These are phyloP conservation scores for Rhododendron ovatum DNA, from an alignment of 148 eudicot species.

Conservation along the genomic window DNA sequence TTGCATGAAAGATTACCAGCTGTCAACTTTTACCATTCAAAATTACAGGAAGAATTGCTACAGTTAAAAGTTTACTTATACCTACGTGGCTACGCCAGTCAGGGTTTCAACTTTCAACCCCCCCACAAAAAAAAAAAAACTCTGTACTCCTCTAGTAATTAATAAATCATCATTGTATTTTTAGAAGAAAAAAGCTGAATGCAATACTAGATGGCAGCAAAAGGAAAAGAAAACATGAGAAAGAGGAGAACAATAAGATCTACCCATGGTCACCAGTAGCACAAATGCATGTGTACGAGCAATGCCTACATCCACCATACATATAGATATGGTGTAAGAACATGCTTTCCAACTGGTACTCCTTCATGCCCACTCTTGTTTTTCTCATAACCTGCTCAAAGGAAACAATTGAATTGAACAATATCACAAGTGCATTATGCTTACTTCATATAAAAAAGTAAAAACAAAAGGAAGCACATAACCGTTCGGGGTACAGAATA, in stretches of 20 bases:
- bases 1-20: constrained; percentile 16
- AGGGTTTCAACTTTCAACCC: background rate
- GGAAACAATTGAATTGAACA: constrained; percentile 4
- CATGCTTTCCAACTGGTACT: constrained; percentile 91
- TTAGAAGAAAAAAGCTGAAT: background rate
- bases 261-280: constrained; percentile 93
- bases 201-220: background rate
- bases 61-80: background rate
- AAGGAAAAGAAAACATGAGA: background rate
- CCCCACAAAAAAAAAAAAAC: background rate
- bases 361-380: constrained; percentile 81
- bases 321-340: constrained; percentile 88
- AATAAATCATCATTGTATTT: background rate
- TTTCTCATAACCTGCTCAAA: constrained; percentile 76
- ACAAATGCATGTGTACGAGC: constrained; percentile 97
- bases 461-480: background rate
- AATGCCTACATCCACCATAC: constrained; percentile 96
- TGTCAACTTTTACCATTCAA: background rate
- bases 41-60: background rate
- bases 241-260: background rate
- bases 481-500: background rate
- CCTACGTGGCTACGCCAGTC: background rate
- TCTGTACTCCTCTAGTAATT: background rate
- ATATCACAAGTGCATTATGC: background rate
- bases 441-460: background rate